Conservation (phyloP, 2,329 filamentous ascomycete genomes). For the Botrytis deweyae region DNA sequence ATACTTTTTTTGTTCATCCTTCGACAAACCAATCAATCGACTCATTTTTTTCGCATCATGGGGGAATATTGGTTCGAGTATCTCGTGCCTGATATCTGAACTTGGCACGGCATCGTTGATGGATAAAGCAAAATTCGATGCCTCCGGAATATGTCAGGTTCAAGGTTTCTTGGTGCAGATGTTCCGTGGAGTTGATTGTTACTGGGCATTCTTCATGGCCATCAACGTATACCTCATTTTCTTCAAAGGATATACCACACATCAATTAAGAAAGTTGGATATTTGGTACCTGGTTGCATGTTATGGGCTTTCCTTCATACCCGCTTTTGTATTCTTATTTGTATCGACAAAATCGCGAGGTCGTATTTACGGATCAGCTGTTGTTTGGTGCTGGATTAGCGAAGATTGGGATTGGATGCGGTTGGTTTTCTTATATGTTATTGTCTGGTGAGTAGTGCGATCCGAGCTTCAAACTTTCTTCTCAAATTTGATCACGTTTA, state of each 20-base stretch:
- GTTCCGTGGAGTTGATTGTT: constrained; percentile 55
- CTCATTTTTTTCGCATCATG: constrained; percentile 59
- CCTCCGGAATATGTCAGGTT: constrained; percentile 54
- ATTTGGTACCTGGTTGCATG: constrained; percentile 52
- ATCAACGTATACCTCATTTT: constrained; percentile 60
- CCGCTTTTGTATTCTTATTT: constrained; percentile 52
- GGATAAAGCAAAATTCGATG: neutral
- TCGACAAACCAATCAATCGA: constrained; percentile 58
- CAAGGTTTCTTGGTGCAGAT: constrained; percentile 81
- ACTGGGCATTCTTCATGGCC: constrained; percentile 59
- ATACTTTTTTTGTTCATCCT: constrained; percentile 48
- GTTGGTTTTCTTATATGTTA: constrained; percentile 70
- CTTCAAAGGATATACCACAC: constrained; percentile 51
- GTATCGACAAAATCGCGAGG: constrained; percentile 40
- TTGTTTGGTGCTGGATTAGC: constrained; percentile 77
- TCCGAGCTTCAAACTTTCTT: neutral
- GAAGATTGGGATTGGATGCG: constrained; percentile 67
- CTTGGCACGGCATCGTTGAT: constrained; percentile 38
- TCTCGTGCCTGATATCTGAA: constrained; percentile 55
- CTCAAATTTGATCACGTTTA: constrained; percentile 30
- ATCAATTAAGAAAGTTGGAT: constrained; percentile 52
- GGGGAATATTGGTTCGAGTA: constrained; percentile 56
- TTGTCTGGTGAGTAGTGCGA: constrained; percentile 52
- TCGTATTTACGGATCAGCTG: constrained; percentile 41
- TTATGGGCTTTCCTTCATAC: constrained; percentile 54